Evolutionary conservation across 2,329 filamentous ascomycete species (phyloP).

Genomic region (Tolypocladium album): DNA sequence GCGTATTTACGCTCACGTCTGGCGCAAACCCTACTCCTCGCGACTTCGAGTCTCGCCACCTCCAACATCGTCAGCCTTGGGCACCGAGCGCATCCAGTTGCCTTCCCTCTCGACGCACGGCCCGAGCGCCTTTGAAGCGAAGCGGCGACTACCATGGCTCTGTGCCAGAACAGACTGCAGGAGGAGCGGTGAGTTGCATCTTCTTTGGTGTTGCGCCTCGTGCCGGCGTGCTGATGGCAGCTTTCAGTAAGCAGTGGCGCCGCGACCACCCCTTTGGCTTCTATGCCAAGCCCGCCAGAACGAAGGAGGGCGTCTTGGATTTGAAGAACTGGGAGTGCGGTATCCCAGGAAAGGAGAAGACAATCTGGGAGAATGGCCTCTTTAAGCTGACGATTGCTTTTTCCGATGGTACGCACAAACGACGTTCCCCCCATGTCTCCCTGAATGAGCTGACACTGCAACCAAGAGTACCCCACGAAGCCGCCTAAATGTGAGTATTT

Average conservation of each 20-base stretch:
- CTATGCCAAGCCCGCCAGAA: constrained; percentile 80
- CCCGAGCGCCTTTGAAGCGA: background rate
- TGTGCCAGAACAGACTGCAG: constrained; percentile 78
- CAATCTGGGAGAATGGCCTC: constrained; percentile 92
- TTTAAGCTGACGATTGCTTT: constrained; percentile 93
- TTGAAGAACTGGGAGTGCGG: constrained; percentile 96
- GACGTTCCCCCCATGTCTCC: background rate
- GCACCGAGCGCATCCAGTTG: background rate
- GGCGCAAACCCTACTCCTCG: background rate
- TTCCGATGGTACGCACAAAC: constrained; percentile 65
- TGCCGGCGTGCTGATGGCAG: constrained; percentile 10
- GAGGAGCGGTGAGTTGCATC: constrained; percentile 65
- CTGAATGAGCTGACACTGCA: constrained; percentile 1
- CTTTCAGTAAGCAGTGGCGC: constrained; percentile 81
- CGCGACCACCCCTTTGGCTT: constrained; percentile 97
- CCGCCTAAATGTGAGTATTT: constrained; percentile 84
- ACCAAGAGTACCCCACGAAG: constrained; percentile 89
- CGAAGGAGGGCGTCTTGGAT: constrained; percentile 70
- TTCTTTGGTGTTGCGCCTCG: background rate
- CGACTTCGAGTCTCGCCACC: background rate
- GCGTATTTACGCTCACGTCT: background rate
- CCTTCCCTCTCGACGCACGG: background rate
- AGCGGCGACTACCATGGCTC: constrained; percentile 50
- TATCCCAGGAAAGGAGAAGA: constrained; percentile 92
- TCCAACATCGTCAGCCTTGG: background rate